phyloP scores from a whole-genome alignment of 2,329 filamentous ascomycete genomes.

The Sclerotinia glacialis region DNA sequence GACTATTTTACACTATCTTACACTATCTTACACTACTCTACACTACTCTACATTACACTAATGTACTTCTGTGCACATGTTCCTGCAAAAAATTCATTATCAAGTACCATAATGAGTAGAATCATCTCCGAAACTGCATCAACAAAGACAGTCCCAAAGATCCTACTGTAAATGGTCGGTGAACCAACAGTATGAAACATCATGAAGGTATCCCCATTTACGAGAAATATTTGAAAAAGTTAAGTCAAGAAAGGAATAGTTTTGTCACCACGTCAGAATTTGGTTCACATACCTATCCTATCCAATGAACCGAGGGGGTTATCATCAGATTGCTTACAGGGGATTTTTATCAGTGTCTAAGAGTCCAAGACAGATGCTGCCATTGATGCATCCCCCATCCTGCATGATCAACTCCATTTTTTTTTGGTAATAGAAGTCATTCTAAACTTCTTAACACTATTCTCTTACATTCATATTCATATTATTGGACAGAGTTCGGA shows the following conservation, averaged over 20 bases:
- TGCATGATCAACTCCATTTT: constrained; percentile 13
- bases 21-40: too few species aligned
- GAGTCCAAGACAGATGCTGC: constrained; percentile 9
- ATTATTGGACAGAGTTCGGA: constrained; percentile 7
- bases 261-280: constrained; percentile 13
- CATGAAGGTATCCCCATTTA: not conserved
- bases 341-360: not conserved
- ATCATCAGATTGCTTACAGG: constrained; percentile 1
- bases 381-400: not conserved
- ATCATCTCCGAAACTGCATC: not conserved
- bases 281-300: not conserved
- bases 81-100: constrained; percentile 16
- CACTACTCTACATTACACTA: too few species aligned
- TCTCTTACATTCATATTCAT: not conserved
- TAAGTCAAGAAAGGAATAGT: constrained; percentile 9
- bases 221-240: not conserved
- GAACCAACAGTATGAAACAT: not conserved
- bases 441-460: constrained; percentile 5
- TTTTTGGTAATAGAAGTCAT: constrained; percentile 1
- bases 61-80: constrained; percentile 11
- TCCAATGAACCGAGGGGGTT: constrained; percentile 12
- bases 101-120: not conserved
- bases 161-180: not conserved
- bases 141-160: too few species aligned
- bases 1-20: too few species aligned